A percentile compares a stretch with the other conserved stretches of the same genome.
Evolutionary conservation across 805 yeast genomes (phyloP).

Genomic region (Trichomonascus vanleenenianus): DNA sequence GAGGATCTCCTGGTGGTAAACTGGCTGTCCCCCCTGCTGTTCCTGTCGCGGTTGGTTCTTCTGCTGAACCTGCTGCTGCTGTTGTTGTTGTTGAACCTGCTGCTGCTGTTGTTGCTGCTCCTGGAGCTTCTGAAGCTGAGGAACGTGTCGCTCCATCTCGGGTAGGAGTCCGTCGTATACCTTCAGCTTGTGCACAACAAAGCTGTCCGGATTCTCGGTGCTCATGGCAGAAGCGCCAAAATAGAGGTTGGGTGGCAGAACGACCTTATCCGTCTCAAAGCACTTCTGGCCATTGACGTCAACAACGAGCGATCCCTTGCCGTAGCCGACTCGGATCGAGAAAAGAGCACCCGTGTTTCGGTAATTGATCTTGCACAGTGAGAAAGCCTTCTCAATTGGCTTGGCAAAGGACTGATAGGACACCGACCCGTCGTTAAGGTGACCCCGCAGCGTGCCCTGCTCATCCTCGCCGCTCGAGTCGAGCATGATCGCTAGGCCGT

Average conservation of each 20-base stretch:
- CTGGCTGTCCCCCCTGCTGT: background rate
- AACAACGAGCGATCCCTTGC: constrained; percentile 25
- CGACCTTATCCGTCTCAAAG: constrained; percentile 26
- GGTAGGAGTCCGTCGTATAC: constrained; percentile 10
- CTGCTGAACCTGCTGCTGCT: background rate
- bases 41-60: no score
- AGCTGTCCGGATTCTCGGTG: constrained; percentile 16
- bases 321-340: constrained; percentile 26
- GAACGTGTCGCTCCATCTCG: constrained; percentile 2
- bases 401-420: constrained; percentile 18
- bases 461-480: constrained; percentile 26
- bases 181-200: constrained; percentile 13
- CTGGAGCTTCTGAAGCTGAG: background rate
- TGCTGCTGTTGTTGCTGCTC: constrained; percentile 8
- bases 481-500: constrained; percentile 33
- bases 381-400: constrained; percentile 28
- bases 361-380: constrained; percentile 30
- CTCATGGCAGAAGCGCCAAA: constrained; percentile 30
- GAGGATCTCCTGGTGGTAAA: background rate
- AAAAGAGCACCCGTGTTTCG: constrained; percentile 28
- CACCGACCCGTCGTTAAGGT: constrained; percentile 32
- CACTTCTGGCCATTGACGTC: constrained; percentile 33
- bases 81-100: constrained; percentile 1
- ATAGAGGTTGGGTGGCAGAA: constrained; percentile 26
- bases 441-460: constrained; percentile 30